Conservation (phyloP, 208 protist genomes). For the Novymonas esmeraldas region DNA sequence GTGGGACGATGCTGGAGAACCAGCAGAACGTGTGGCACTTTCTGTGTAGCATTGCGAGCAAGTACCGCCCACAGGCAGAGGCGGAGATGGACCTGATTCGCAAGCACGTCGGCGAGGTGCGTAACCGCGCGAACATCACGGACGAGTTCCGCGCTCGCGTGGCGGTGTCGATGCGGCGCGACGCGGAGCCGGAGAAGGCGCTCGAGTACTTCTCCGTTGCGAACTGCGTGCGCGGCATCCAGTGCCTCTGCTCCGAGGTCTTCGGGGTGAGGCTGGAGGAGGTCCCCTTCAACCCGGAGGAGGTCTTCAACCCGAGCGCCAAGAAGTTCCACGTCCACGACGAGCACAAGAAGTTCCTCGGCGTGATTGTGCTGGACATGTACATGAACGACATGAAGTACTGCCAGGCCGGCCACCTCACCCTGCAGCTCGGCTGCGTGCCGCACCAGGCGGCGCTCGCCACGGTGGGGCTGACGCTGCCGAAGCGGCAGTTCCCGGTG, state of each 20-base stretch:
- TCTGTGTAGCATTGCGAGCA: conserved; percentile 82
- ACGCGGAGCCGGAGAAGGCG: conserved; percentile 70
- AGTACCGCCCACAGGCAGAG: conserved; percentile 81
- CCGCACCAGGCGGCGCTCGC: conserved; percentile 80
- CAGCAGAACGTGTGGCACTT: conserved; percentile 92
- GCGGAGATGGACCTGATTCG: conserved; percentile 82
- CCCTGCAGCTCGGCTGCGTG: conserved; percentile 85
- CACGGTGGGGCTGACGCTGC: conserved; percentile 79
- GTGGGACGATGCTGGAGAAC: conserved; percentile 89
- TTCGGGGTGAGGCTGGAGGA: conserved; percentile 89
- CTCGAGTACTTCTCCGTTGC: conserved; percentile 90
- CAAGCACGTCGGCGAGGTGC: conserved; percentile 73
- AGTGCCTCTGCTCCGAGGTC: conserved; percentile 88
- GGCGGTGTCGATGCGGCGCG: conserved; percentile 65
- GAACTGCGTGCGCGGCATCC: conserved; percentile 90
- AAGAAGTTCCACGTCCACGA: conserved; percentile 92
- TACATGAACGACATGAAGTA: conserved; percentile 89
- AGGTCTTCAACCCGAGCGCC: conserved; percentile 80
- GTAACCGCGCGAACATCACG: conserved; percentile 78
- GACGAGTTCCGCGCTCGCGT: conserved; percentile 81
- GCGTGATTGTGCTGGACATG: conserved; percentile 93
- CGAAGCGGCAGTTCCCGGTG: conserved; percentile 87
- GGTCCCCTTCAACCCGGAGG: conserved; percentile 71
- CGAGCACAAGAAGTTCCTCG: conserved; percentile 81
- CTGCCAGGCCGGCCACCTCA: conserved; percentile 90